Base-by-base conservation (phyloP, 2,329 filamentous ascomycete genomes). In the Scedosporium aurantiacum region DNA sequence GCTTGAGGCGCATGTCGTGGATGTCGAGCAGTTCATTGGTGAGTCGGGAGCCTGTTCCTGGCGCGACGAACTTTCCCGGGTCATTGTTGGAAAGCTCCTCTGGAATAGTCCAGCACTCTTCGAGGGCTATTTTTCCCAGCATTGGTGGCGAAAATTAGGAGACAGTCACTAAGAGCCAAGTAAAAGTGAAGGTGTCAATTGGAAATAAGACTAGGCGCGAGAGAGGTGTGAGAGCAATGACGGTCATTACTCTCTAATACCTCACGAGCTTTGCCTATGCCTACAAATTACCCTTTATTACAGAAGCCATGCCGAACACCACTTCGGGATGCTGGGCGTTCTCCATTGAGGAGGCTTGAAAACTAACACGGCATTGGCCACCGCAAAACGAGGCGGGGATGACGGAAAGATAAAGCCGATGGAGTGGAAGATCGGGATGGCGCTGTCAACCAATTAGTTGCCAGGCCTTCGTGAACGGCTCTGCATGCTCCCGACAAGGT, bases 51-150 rank as follows among this genome's bases (percentile, higher is more conserved):
- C 50, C 50, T 4, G 50, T 54, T 2, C 50, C 50, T 5, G 50
- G 12, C 4, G 50, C 50, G 21, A 54, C 50, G 21, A 54, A 54
- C 21, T 54, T 54, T 23, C 50, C 50, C 5, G 50, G 50, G 23
- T 54, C 50, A 54, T 54, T 54, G 50, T 54, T 54, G 21, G 50
- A 54, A 23, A 54, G 50, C 50, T 54, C 50, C 55, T 57, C 55
- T 25, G 55, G 55, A n/a, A 57, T 57, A 6, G 55, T 57, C 37
- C 27, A 40, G 28, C 28, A 37, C 28, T 57, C 55, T 25, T 57
- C 55, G n/a, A 57, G 55, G 2, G 55, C 55, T 14, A 57, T 57
- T 16, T 57, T 57, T 14, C 50, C 50, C 21, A 54, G 50, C 50
- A 54, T 54, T 12, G 23, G 12, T 27, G 16, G 12, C 50, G 18